Evolutionary conservation across 1,139 yeast species (phyloP), one percentile per base, ranked within the genome.

Genomic region (Kodamaea arcana): DNA sequence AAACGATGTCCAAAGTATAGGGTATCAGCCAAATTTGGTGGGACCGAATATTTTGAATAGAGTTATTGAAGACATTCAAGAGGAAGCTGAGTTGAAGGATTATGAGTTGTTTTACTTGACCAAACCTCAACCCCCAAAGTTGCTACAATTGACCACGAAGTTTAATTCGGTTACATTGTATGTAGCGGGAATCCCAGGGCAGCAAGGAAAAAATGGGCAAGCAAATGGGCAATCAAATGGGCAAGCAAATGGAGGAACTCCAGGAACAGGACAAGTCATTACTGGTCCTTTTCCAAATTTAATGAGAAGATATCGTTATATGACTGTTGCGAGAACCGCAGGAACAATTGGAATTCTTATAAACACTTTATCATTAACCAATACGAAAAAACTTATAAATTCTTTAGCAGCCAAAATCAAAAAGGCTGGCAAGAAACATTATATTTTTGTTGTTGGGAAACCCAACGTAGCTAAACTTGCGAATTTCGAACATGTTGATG

Each of bases 381-480:
- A 85, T 48, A 83, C 95, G 14, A 78, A 77, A 36, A 65, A 58
- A 9, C 64, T 88, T 22, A 68, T 90, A 32, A 75, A 79, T 41
- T 69, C 72, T 24, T 75, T 88, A 4, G 72, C 76, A 16, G 52
- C 63, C 17, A 75, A 81, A 58, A 77, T 92, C 39, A 73, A 70
- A 34, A 70, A 67, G 4, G 88, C 94, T 0, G 96, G 88, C 2
- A 92, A 92, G 59, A 94, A 94, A 53, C 92, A 85, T 46, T 92
- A 92, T 53, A 73, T 87, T 50, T 88, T 92, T 62, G 97, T 90
- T 5, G 97, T 92, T 6, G 99, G 99, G 12, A 94, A 94, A 55
- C 97, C 97, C n/a, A 92, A 92, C 52, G 97, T 92, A 4, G 95
- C 98, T 27, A 92, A 92, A 51, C 67, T 92, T 36, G 98, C 98